Conservation (phyloP, 1,284 basidiomycete species). For the Uromyces viciae-fabae region DNA sequence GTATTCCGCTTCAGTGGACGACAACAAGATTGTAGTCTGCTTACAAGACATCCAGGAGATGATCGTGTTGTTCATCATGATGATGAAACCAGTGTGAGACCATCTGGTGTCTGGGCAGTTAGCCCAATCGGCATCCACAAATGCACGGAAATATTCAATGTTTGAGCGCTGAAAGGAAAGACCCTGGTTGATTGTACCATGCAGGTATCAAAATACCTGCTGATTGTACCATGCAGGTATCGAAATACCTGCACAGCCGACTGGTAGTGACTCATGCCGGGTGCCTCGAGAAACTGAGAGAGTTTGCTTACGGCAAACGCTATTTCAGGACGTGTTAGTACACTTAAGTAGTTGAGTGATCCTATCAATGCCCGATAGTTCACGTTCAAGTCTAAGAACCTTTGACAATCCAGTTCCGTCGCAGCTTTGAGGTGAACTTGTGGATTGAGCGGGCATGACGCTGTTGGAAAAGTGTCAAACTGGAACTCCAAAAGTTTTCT, state of each 20-base stretch:
- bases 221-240: neutral
- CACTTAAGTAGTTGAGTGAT: neutral
- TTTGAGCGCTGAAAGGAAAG: neutral
- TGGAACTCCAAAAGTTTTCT: neutral
- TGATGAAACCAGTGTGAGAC: slow-evolving; percentile 39
- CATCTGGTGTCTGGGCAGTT: slow-evolving; percentile 21
- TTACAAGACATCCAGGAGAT: slow-evolving; percentile 21
- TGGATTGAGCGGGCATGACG: neutral
- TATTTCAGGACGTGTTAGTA: neutral
- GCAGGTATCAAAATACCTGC: neutral
- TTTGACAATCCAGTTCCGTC: neutral
- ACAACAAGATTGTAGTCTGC: slow-evolving; percentile 35
- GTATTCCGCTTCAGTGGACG: slow-evolving; percentile 30
- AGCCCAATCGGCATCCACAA: slow-evolving; percentile 46
- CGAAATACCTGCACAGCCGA: neutral
- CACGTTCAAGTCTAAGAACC: neutral
- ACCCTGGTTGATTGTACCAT: neutral
- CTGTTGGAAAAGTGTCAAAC: neutral
- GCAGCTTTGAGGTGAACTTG: neutral
- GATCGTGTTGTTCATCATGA: slow-evolving; percentile 8
- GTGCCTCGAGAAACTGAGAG: slow-evolving; percentile 10
- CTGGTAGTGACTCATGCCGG: neutral
- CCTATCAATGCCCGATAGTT: neutral
- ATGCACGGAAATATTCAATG: neutral
- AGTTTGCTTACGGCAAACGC: neutral